A percentile compares a stretch with the other conserved stretches of the same genome.
phyloP scores from a whole-genome alignment of 2,329 filamentous ascomycete species.

The Dothistroma septosporum region DNA sequence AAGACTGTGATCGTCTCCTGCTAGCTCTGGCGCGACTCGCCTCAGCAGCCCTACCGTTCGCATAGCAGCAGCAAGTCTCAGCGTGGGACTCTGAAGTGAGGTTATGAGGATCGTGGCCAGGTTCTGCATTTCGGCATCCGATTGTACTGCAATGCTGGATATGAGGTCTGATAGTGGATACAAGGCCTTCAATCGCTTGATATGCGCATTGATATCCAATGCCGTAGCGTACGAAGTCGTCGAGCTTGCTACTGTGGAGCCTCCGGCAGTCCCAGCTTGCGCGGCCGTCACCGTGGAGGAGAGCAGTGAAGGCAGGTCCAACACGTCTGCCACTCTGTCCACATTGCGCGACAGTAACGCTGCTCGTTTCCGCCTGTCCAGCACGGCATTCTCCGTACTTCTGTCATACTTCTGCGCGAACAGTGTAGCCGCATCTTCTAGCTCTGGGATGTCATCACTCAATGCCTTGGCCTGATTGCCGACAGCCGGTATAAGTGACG shows the following conservation, averaged over 20 bases:
- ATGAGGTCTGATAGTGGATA: constrained; percentile 78
- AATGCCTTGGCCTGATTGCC: constrained; percentile 63
- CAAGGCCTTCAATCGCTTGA: constrained; percentile 75
- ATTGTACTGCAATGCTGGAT: constrained; percentile 66
- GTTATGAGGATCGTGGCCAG: constrained; percentile 81
- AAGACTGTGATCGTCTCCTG: constrained; percentile 33
- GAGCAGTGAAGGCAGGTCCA: constrained; percentile 82
- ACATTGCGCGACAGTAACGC: constrained; percentile 81
- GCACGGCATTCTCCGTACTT: constrained; percentile 56
- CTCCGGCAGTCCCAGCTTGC: constrained; percentile 41
- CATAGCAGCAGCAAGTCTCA: constrained; percentile 87
- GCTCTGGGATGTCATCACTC: constrained; percentile 66
- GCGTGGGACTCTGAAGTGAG: constrained; percentile 67
- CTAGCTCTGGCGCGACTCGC: constrained; percentile 77
- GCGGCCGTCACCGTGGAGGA: constrained; percentile 68
- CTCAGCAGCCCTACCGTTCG: constrained; percentile 88
- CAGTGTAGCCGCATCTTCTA: constrained; percentile 71
- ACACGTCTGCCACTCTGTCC: constrained; percentile 81
- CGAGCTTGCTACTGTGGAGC: constrained; percentile 45
- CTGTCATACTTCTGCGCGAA: constrained; percentile 84
- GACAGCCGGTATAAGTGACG: constrained; percentile 66
- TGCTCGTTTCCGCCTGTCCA: constrained; percentile 71
- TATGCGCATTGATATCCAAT: constrained; percentile 88
- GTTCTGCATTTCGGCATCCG: constrained; percentile 80
- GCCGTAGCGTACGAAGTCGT: constrained; percentile 73